Percentiles rank a stretch among this genome's conserved stretches.
phyloP scores from a whole-genome alignment of 768 basidiomycete genomes.

The Tylopilus intermedius region DNA sequence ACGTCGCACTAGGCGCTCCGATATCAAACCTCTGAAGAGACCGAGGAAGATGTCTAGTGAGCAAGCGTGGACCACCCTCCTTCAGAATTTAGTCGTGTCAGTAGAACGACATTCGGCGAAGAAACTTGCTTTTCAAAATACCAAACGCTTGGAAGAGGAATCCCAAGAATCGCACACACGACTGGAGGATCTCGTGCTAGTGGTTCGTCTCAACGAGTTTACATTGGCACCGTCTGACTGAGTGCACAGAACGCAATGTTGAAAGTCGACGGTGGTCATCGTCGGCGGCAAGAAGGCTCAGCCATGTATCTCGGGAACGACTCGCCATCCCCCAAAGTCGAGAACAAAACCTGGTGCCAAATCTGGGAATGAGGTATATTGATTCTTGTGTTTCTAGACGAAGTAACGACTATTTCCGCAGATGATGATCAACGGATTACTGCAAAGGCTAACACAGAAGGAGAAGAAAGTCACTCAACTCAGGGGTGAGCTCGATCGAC shows the following conservation, averaged over 20 bases:
- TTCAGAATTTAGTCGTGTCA: too few relatives aligned
- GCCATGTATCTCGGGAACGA: too few relatives aligned
- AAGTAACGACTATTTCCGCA: conserved; percentile 18
- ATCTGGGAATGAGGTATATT: conserved; percentile 51
- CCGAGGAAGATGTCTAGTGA: conserved; percentile 42
- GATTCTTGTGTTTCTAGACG: neutral
- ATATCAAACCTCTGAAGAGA: conserved; percentile 54
- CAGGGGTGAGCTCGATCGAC: conserved; percentile 62
- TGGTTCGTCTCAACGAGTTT: conserved; percentile 17
- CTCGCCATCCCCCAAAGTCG: conserved; percentile 16
- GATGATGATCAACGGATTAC: conserved; percentile 67
- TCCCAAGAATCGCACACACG: conserved; percentile 52
- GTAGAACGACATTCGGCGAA: conserved; percentile 66
- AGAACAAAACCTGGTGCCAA: conserved; percentile 42
- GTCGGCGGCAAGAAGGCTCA: too few relatives aligned
- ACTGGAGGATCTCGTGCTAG: too few relatives aligned
- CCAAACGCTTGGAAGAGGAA: conserved; percentile 49
- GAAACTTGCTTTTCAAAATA: conserved; percentile 49
- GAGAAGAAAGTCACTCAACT: conserved; percentile 80
- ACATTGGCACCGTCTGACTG: too few relatives aligned
- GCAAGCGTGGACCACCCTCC: conserved; percentile 57
- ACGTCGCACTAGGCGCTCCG: conserved; percentile 70
- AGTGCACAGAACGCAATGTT: too few relatives aligned
- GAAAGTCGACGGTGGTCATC: too few relatives aligned
- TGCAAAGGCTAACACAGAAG: conserved; percentile 77